Base-by-base conservation (phyloP, 306 rosid genomes). In the Pyrus betulifolia region DNA sequence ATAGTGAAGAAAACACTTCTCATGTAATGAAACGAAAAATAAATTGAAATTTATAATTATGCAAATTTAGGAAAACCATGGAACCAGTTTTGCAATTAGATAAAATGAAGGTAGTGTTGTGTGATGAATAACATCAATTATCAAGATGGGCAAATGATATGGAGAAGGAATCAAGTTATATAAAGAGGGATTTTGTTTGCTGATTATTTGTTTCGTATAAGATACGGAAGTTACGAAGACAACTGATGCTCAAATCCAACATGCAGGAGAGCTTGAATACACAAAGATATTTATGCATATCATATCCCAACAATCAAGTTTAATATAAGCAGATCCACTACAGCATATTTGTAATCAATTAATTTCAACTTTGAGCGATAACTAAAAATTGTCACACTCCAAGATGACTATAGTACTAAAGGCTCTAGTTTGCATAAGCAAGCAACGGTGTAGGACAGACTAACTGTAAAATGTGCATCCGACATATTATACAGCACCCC, bases 241-340 rank as follows among this genome's bases (percentile, higher is more conserved):
- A 82, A 69, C 44, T 49, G 19, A 30, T 42, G 59, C 51, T 61
- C 71, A 67, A 78, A 33, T 40, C 70, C 68, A 49, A 58, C 70
- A 76, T 9, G 57, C 46, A 14, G 3, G 25, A 40, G 27, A 59
- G 30, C 54, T 55, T 57, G 52, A 55, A 38, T 38, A 15, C 17
- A 38, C 67, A 35, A 33, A 42, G 66, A 72, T 35, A 44, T 13
- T 22, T 42, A n/a, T 45, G 12, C 22, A 3, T 6, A 69, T 55
- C 67, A 14, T 57, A 57, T 14, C 40, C 17, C 38, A 72, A 57
- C 52, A 55, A n/a, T 33, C 33, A 57, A n/a, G 14, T 8, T 14
- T 15, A 35, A 66, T 35, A 72, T 40, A 33, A 38, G 5, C 4
- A 35, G 38, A 49, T 6, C 40, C 22, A 5, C n/a, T 60, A 12